Conservation (phyloP, 2,329 filamentous ascomycete genomes). For the Hymenoscyphus linearis region DNA sequence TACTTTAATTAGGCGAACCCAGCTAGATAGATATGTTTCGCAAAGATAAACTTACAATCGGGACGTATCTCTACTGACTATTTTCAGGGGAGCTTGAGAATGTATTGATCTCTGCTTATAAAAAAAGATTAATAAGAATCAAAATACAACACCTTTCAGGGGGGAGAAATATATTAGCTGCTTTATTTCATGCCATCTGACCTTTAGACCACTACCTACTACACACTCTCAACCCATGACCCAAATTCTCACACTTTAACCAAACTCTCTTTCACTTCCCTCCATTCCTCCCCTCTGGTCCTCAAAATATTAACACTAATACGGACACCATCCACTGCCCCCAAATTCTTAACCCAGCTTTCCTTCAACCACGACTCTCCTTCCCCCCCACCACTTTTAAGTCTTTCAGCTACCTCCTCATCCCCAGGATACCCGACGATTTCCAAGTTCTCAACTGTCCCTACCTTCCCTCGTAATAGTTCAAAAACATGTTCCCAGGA, state of each 20-base stretch:
- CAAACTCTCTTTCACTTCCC: background rate
- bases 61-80: too few species aligned
- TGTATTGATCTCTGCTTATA: too few species aligned
- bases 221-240: too few species aligned
- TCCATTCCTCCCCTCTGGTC: conserved; percentile 20
- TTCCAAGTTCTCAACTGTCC: conserved; percentile 21
- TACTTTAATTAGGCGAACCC: too few species aligned
- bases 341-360: conserved; percentile 12
- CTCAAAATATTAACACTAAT: conserved; percentile 25
- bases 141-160: too few species aligned
- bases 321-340: conserved; percentile 17
- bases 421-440: conserved; percentile 23
- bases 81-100: too few species aligned
- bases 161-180: too few species aligned
- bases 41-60: too few species aligned
- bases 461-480: conserved; percentile 9
- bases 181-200: too few species aligned
- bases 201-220: too few species aligned
- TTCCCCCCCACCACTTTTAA: conserved; percentile 15
- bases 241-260: background rate
- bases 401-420: conserved; percentile 16
- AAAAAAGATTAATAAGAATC: too few species aligned
- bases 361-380: conserved; percentile 10
- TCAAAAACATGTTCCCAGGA: conserved; percentile 20
- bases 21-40: too few species aligned